phyloP scores from a whole-genome alignment of 2,329 filamentous ascomycete species.

The Hypomyces perniciosus region DNA sequence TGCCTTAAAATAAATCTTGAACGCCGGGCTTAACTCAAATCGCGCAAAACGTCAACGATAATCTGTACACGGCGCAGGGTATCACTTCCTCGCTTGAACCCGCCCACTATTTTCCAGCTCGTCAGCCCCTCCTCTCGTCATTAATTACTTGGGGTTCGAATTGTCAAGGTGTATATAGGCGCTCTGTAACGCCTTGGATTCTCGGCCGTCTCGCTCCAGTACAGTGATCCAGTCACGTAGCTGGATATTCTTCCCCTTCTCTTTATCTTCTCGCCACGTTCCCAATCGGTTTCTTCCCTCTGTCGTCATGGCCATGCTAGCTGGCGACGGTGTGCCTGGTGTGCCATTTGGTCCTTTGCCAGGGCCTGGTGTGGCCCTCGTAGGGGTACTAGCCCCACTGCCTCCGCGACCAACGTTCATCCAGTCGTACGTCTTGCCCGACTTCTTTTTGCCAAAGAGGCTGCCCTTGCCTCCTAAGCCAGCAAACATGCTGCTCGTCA shows the following conservation, averaged over 20 bases:
- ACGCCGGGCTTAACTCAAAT: slow-evolving; percentile 15
- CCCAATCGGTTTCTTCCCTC: slow-evolving; percentile 61
- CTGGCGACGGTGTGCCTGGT: slow-evolving; percentile 25
- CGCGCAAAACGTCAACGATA: slow-evolving; percentile 18
- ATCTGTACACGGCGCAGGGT: slow-evolving; percentile 24
- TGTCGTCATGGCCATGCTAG: slow-evolving; percentile 42
- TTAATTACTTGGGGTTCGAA: slow-evolving; percentile 36
- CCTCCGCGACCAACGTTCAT: slow-evolving; percentile 52
- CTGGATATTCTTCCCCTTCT: slow-evolving; percentile 73
- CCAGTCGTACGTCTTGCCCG: slow-evolving; percentile 66
- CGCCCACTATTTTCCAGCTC: slow-evolving; percentile 12
- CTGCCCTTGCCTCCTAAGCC: slow-evolving; percentile 57
- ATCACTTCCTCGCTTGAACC: slow-evolving; percentile 18
- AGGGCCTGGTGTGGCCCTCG: slow-evolving; percentile 28
- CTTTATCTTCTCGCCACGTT: slow-evolving; percentile 71
- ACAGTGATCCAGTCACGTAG: slow-evolving; percentile 75
- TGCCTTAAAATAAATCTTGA: slow-evolving; percentile 6
- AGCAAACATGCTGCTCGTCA: slow-evolving; percentile 68
- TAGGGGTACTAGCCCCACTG: slow-evolving; percentile 49
- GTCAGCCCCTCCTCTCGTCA: slow-evolving; percentile 9
- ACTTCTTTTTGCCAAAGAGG: slow-evolving; percentile 54
- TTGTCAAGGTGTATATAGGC: slow-evolving; percentile 50
- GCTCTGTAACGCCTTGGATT: slow-evolving; percentile 55
- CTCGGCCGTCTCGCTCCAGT: slow-evolving; percentile 70
- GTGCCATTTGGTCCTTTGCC: slow-evolving; percentile 29